Base-by-base conservation (phyloP, 352 stramenopile species). In the Globisporangium nagaii region DNA sequence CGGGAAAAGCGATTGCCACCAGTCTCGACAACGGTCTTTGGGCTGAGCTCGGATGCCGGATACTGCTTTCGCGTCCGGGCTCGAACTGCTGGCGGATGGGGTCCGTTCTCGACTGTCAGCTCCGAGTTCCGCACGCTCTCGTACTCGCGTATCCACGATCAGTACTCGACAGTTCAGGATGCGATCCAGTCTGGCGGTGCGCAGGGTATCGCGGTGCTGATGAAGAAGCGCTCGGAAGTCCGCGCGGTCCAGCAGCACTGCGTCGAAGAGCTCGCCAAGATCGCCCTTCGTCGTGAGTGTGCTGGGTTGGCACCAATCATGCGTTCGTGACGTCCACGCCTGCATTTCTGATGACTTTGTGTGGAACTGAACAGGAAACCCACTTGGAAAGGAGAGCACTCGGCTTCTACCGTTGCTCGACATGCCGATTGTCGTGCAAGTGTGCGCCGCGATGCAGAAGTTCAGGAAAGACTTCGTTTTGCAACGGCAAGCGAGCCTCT, bases 51-150 rank as follows among this genome's bases (percentile, higher is more conserved):
- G 6, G 79, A 90, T 28, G 66, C 63, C 15, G 58, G 58, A 3
- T 90, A 84, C 51, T 72, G 76, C 40, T 88, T 90, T 46, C 77
- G 79, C 40, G 65, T 76, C 31, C 73, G 77, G 20, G 82, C 82
- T 19, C 55, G 74, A 11, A 80, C 65, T 32, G 69, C 69, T 22
- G 79, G 82, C 0, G 82, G 79, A 1, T 92, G 79, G 82, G 76
- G 79, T 0, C 70, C 74, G 11, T 88, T 84, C 46, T 90, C 77
- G 0, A n/a, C n/a, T 1, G 20, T 53, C 2, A 76, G 63, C 9
- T 13, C 39, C 22, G 53, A 54, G 10, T 75, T 84, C 53, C 65
- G 75, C 10, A 90, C 81, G 2, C 58, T 42, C 0, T 75, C 74
- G 1, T 66, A 28, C 47, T 37, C 68, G 1, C 71, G 60, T 20